Conservation (phyloP, 306 rosid species). For the Chamaecrista fasciculata region DNA sequence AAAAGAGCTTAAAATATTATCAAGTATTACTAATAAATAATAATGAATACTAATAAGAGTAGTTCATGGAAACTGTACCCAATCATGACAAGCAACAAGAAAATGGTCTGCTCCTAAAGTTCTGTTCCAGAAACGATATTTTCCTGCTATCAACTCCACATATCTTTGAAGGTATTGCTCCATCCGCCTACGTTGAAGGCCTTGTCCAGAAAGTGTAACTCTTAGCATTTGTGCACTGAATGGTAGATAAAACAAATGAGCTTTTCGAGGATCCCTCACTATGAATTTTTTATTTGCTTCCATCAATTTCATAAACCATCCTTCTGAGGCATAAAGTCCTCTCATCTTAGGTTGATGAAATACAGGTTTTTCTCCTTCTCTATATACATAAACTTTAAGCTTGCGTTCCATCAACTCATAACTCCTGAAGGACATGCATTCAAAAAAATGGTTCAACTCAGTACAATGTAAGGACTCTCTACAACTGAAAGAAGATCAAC, state of each 20-base stretch:
- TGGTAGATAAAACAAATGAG: conserved; percentile 85
- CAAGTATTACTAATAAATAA: not conserved
- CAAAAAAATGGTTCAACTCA: conserved; percentile 21
- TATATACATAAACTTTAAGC: conserved; percentile 77
- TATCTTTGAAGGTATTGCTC: conserved; percentile 62
- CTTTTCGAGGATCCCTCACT: conserved; percentile 69
- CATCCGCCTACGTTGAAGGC: conserved; percentile 35
- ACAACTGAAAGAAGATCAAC: conserved; percentile 20
- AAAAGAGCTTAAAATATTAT: conserved; percentile 9
- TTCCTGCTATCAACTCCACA: conserved; percentile 56
- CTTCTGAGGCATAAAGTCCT: conserved; percentile 92
- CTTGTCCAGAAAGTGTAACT: conserved; percentile 40
- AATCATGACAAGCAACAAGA: conserved; percentile 91
- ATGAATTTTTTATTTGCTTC: conserved; percentile 58
- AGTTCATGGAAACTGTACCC: conserved; percentile 50
- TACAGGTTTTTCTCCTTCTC: conserved; percentile 78
- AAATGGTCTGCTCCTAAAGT: conserved; percentile 87
- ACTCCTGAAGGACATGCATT: conserved; percentile 58
- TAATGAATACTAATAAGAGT: not conserved
- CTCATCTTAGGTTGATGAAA: conserved; percentile 82
- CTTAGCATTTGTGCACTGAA: conserved; percentile 69
- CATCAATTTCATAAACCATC: conserved; percentile 91
- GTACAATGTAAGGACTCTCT: not conserved
- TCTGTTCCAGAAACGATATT: conserved; percentile 80
- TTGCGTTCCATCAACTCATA: conserved; percentile 75